These are phyloP conservation scores for Claviceps sorghi DNA, from an alignment of 2,329 filamentous ascomycete species.

Conservation along the genomic window DNA sequence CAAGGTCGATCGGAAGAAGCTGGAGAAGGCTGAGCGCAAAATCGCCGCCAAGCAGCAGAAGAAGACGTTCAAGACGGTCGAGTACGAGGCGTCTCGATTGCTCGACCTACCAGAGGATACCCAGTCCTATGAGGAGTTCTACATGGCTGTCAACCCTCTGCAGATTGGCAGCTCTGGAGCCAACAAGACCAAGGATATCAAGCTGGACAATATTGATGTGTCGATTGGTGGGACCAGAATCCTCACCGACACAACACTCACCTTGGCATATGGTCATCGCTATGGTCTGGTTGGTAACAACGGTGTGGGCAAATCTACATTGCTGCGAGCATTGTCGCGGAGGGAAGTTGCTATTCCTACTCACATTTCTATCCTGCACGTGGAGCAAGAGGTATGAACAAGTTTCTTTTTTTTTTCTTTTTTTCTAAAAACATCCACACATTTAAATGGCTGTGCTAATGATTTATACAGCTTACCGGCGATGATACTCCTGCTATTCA, in stretches of 20 bases:
- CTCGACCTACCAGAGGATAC: slow-evolving; percentile 69
- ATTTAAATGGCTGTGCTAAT: slow-evolving; percentile 6
- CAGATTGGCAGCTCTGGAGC: slow-evolving; percentile 60
- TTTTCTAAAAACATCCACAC: not conserved
- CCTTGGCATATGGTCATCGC: slow-evolving; percentile 77
- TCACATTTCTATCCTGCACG: slow-evolving; percentile 96
- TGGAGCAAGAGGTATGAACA: slow-evolving; percentile 77
- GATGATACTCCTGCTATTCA: slow-evolving; percentile 92
- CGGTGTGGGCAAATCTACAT: slow-evolving; percentile 95
- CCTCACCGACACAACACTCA: slow-evolving; percentile 77
- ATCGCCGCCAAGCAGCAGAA: slow-evolving; percentile 97
- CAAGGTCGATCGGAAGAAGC: slow-evolving; percentile 94
- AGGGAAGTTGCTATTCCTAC: slow-evolving; percentile 91
- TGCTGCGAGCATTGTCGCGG: slow-evolving; percentile 78
- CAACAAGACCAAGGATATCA: slow-evolving; percentile 96
- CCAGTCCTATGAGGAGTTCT: slow-evolving; percentile 97
- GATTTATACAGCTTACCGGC: slow-evolving; percentile 55
- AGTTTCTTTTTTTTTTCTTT: too few relatives aligned
- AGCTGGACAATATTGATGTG: slow-evolving; percentile 90
- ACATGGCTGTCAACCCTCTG: slow-evolving; percentile 97
- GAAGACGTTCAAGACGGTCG: slow-evolving; percentile 95
- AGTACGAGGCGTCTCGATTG: slow-evolving; percentile 88
- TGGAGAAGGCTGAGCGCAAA: slow-evolving; percentile 96
- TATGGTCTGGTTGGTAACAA: slow-evolving; percentile 98
- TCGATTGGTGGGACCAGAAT: slow-evolving; percentile 83